A percentile compares a stretch with the other conserved stretches of the same genome.
Conservation (phyloP, 768 basidiomycete genomes). For the Chlorophyllum brunneum region DNA sequence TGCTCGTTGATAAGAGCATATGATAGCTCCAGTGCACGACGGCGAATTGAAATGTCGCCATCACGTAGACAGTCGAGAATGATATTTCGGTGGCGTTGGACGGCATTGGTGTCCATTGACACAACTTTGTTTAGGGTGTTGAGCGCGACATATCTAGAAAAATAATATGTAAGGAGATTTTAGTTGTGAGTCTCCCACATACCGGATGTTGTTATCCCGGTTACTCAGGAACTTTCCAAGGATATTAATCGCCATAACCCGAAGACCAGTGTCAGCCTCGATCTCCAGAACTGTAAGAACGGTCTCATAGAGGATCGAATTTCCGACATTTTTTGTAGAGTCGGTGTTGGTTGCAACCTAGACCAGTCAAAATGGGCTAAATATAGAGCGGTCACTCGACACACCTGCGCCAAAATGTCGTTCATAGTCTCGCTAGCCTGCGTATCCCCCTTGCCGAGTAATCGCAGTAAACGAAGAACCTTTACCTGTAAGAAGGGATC, state of each 20-base stretch:
- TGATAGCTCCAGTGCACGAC: conserved; percentile 93
- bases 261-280: conserved; percentile 90
- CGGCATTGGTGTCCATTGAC: conserved; percentile 95
- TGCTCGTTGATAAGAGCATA: conserved; percentile 96
- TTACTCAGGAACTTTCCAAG: conserved; percentile 97
- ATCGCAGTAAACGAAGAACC: conserved; percentile 79
- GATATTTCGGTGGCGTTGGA: conserved; percentile 95
- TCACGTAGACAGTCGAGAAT: conserved; percentile 99
- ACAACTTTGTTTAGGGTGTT: conserved; percentile 99
- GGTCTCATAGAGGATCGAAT: conserved; percentile 96
- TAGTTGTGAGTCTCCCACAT: conserved; percentile 18
- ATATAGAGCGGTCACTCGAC: conserved; percentile 7
- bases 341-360: conserved; percentile 99
- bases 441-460: conserved; percentile 83
- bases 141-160: conserved; percentile 85
- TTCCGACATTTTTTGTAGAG: conserved; percentile 95
- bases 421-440: conserved; percentile 96
- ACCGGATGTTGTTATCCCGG: conserved; percentile 98
- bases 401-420: conserved; percentile 92
- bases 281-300: conserved; percentile 96
- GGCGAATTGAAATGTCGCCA: conserved; percentile 96
- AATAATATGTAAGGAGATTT: neutral
- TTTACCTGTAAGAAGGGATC: conserved; percentile 96
- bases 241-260: conserved; percentile 99
- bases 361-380: neutral